These are phyloP conservation scores for Pestalotiopsis sp. DNA, from an alignment of 2,329 filamentous ascomycete species.

Conservation along the genomic window DNA sequence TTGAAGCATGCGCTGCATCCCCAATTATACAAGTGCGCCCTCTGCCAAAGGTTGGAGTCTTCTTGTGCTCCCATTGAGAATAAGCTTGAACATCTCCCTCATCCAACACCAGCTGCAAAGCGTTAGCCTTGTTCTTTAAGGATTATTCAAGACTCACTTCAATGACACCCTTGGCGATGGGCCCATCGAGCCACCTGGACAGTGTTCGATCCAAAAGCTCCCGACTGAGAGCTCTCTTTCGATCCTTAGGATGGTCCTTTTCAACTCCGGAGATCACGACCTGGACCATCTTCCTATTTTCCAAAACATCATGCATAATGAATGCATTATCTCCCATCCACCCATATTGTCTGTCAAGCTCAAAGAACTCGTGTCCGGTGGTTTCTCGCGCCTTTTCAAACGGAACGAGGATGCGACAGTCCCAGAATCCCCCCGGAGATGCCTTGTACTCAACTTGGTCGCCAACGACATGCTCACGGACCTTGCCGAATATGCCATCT, in stretches of 20 bases:
- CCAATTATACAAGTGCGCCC: constrained; percentile 13
- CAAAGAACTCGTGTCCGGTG: constrained; percentile 15
- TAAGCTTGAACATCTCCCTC: constrained; percentile 13
- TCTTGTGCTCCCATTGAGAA: constrained; percentile 19
- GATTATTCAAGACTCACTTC: neutral
- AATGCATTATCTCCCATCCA: constrained; percentile 18
- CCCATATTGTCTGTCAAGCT: constrained; percentile 17
- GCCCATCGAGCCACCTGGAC: neutral
- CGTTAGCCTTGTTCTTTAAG: constrained; percentile 13
- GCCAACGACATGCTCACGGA: constrained; percentile 19
- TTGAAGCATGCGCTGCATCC: constrained; percentile 16
- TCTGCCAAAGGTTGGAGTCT: constrained; percentile 12
- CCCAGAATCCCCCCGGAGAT: constrained; percentile 16
- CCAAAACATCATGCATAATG: constrained; percentile 19
- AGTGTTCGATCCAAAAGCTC: neutral
- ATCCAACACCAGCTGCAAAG: constrained; percentile 16
- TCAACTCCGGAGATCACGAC: constrained; percentile 17
- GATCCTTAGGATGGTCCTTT: constrained; percentile 10
- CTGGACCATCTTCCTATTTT: constrained; percentile 18
- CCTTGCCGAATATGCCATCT: constrained; percentile 13
- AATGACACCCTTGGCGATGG: neutral
- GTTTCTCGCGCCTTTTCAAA: constrained; percentile 15
- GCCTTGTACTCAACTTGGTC: constrained; percentile 5
- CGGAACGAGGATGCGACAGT: constrained; percentile 15
- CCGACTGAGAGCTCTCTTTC: neutral